Evolutionary conservation across 176 grass and related monocot genomes (phyloP).

Genomic region (Zoysia japonica): DNA sequence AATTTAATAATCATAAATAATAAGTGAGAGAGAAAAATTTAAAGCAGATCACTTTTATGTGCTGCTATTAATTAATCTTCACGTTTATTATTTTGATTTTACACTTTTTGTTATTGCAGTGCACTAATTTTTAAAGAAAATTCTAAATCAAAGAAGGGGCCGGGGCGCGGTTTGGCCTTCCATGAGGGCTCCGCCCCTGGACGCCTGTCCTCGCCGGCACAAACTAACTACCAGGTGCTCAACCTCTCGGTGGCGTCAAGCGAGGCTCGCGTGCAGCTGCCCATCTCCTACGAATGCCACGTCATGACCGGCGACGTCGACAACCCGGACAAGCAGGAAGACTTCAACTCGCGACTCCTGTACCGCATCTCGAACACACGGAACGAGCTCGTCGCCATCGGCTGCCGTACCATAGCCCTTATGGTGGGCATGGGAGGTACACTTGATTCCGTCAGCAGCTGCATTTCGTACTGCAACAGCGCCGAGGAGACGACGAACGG

Average conservation of each 20-base stretch:
- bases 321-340: too few relatives aligned
- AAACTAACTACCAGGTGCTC: not conserved
- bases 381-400: constrained; percentile 31
- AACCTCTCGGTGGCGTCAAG: not conserved
- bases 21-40: too few relatives aligned
- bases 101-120: too few relatives aligned
- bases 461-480: constrained; percentile 23
- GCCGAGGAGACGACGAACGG: not conserved
- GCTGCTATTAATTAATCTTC: too few relatives aligned
- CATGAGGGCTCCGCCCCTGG: too few relatives aligned
- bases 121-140: too few relatives aligned
- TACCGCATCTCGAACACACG: constrained; percentile 10
- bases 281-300: constrained; percentile 9
- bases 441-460: not conserved
- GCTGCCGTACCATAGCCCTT: constrained; percentile 6
- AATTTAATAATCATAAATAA: too few relatives aligned
- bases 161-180: too few relatives aligned
- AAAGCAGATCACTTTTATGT: too few relatives aligned
- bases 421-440: too few relatives aligned
- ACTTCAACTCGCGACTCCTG: not conserved
- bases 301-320: not conserved
- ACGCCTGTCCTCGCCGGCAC: not conserved
- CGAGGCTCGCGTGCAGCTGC: constrained; percentile 2
- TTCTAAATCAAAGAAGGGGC: too few relatives aligned
- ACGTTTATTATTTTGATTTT: too few relatives aligned